These are phyloP conservation scores for Aspergillus awamori DNA, from an alignment of 2,329 filamentous ascomycete species.

Conservation along the genomic window DNA sequence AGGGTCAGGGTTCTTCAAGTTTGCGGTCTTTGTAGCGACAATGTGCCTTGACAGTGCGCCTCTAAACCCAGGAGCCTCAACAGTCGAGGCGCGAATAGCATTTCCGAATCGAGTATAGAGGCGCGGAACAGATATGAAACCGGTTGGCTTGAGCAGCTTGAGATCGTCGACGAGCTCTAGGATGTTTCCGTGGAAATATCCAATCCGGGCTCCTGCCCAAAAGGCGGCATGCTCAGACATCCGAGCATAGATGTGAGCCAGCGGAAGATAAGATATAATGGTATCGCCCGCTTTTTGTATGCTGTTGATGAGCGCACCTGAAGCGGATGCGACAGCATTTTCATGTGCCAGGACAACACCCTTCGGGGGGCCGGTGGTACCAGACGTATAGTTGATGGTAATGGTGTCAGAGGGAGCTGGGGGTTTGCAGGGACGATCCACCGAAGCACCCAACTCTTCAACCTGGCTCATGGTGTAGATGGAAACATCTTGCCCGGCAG, in stretches of 20 bases:
- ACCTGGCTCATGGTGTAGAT: constrained; percentile 81
- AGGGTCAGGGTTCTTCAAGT: constrained; percentile 67
- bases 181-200: constrained; percentile 94
- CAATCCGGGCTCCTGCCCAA: constrained; percentile 72
- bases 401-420: constrained; percentile 75
- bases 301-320: constrained; percentile 60
- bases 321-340: constrained; percentile 75
- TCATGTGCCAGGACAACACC: constrained; percentile 74
- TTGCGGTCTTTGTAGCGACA: constrained; percentile 77
- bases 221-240: constrained; percentile 77
- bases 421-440: constrained; percentile 69
- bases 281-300: constrained; percentile 62
- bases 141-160: constrained; percentile 80
- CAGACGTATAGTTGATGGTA: constrained; percentile 72
- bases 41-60: constrained; percentile 80
- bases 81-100: constrained; percentile 75
- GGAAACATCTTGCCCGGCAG: constrained; percentile 70
- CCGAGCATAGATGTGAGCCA: constrained; percentile 93
- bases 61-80: constrained; percentile 77
- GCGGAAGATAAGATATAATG: constrained; percentile 82
- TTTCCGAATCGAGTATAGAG: constrained; percentile 88
- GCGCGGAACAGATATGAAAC: constrained; percentile 85
- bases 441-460: constrained; percentile 74
- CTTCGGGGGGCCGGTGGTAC: constrained; percentile 66
- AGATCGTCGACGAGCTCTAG: constrained; percentile 84